These are phyloP conservation scores for Blechomonas ayalai DNA, from an alignment of 208 protist species.

Conservation along the genomic window DNA sequence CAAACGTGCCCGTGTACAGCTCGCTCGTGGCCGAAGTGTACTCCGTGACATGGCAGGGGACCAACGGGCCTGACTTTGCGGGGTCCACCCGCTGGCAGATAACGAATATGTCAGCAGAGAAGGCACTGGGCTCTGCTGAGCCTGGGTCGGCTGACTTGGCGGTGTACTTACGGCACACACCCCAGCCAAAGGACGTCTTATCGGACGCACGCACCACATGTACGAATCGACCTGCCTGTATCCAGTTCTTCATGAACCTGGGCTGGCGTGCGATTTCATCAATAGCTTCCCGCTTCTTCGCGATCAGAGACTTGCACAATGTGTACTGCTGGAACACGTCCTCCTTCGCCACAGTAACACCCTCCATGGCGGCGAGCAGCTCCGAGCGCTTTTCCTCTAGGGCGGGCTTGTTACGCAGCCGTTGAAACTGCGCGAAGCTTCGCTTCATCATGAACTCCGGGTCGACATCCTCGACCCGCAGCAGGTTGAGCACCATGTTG, in stretches of 20 bases:
- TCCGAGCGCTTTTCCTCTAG: constrained; percentile 59
- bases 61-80: constrained; percentile 23
- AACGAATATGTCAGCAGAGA: constrained; percentile 64
- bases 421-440: constrained; percentile 98
- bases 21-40: constrained; percentile 79
- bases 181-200: constrained; percentile 77
- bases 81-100: constrained; percentile 72
- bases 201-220: constrained; percentile 61
- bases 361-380: constrained; percentile 52
- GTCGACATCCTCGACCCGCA: constrained; percentile 97
- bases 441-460: constrained; percentile 96
- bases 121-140: constrained; percentile 55
- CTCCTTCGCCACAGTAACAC: constrained; percentile 64
- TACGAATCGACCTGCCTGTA: constrained; percentile 94
- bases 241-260: constrained; percentile 89
- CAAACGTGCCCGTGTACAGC: constrained; percentile 81
- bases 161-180: constrained; percentile 67
- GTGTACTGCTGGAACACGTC: constrained; percentile 85
- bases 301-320: constrained; percentile 64
- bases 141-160: constrained; percentile 44
- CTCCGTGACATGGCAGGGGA: constrained; percentile 70
- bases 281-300: constrained; percentile 59
- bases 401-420: constrained; percentile 77
- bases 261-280: constrained; percentile 79
- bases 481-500: constrained; percentile 99